These are phyloP conservation scores for Arthrobotrys conoides DNA, from an alignment of 2,329 filamentous ascomycete species.

Conservation along the genomic window DNA sequence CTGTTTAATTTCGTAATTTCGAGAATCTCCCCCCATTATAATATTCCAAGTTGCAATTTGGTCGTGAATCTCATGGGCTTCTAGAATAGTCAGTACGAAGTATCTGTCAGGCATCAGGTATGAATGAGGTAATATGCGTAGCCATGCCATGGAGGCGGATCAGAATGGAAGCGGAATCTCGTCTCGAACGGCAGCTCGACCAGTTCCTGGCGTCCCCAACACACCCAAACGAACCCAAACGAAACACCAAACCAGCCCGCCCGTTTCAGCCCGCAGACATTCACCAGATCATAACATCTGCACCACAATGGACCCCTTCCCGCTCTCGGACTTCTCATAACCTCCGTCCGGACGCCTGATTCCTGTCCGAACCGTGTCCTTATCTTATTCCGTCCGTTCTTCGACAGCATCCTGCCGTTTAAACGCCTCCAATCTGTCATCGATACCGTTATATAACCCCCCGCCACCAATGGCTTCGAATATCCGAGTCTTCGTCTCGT, in stretches of 20 bases:
- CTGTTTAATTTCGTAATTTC: too few species aligned
- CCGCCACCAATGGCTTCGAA: slow-evolving; percentile 68
- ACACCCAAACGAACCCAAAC: not conserved
- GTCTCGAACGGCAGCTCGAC: not conserved
- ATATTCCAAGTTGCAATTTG: too few species aligned
- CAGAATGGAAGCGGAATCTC: slow-evolving; percentile 1
- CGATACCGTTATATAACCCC: not conserved
- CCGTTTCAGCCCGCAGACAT: slow-evolving; percentile 33
- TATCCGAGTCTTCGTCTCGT: slow-evolving; percentile 95
- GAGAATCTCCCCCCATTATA: too few species aligned
- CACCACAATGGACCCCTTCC: slow-evolving; percentile 23
- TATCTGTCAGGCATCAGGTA: too few species aligned
- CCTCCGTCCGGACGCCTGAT: not conserved
- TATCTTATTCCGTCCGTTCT: not conserved
- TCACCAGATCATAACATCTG: slow-evolving; percentile 7
- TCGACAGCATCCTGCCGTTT: not conserved
- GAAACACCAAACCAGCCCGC: slow-evolving; percentile 14
- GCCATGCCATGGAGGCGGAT: not conserved
- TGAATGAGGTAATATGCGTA: too few species aligned
- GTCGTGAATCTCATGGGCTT: too few species aligned
- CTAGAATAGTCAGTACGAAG: too few species aligned
- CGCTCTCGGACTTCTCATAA: slow-evolving; percentile 22
- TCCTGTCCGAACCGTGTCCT: not conserved
- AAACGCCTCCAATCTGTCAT: not conserved
- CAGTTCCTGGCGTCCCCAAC: not conserved